phyloP scores from a whole-genome alignment of 352 stramenopile genomes.

The Phytophthora ohioensis region DNA sequence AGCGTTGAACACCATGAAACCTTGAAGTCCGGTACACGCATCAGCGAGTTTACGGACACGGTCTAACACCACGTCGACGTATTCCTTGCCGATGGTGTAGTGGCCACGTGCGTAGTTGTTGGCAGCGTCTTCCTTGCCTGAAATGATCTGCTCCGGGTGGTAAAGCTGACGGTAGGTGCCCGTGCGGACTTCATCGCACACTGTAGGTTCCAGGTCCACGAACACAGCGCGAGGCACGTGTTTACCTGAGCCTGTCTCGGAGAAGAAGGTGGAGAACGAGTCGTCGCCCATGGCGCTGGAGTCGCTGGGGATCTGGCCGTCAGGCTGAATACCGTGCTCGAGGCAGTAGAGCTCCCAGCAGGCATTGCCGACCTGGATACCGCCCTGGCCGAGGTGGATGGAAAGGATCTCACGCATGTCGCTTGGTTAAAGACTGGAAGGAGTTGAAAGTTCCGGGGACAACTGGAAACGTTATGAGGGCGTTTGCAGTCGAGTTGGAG shows the following conservation, averaged over 20 bases:
- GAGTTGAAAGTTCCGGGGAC: slow-evolving; percentile 37
- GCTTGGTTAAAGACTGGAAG: slow-evolving; percentile 9
- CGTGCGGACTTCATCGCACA: slow-evolving; percentile 97
- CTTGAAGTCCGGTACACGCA: slow-evolving; percentile 97
- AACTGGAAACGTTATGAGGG: slow-evolving; percentile 44
- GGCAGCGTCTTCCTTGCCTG: slow-evolving; percentile 96
- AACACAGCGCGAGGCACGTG: slow-evolving; percentile 85
- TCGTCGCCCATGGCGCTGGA: slow-evolving; percentile 86
- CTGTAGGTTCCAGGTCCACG: slow-evolving; percentile 97
- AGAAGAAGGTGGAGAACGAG: slow-evolving; percentile 89
- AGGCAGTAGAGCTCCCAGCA: slow-evolving; percentile 95
- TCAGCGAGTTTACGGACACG: slow-evolving; percentile 97
- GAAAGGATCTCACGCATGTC: not conserved
- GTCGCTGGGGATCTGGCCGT: slow-evolving; percentile 85
- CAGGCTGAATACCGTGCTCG: slow-evolving; percentile 93
- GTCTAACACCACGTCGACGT: slow-evolving; percentile 97
- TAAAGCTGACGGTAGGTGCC: slow-evolving; percentile 97
- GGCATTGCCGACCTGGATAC: slow-evolving; percentile 84
- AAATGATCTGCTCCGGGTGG: slow-evolving; percentile 99
- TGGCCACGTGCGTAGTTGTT: slow-evolving; percentile 95
- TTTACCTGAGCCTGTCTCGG: slow-evolving; percentile 86
- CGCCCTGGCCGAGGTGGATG: slow-evolving; percentile 96
- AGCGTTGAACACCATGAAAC: slow-evolving; percentile 98
- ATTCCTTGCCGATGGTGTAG: slow-evolving; percentile 94
- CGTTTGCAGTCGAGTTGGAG: slow-evolving; percentile 43